phyloP scores from a whole-genome alignment of 805 yeast genomes.

The Spathaspora gorwiae region DNA sequence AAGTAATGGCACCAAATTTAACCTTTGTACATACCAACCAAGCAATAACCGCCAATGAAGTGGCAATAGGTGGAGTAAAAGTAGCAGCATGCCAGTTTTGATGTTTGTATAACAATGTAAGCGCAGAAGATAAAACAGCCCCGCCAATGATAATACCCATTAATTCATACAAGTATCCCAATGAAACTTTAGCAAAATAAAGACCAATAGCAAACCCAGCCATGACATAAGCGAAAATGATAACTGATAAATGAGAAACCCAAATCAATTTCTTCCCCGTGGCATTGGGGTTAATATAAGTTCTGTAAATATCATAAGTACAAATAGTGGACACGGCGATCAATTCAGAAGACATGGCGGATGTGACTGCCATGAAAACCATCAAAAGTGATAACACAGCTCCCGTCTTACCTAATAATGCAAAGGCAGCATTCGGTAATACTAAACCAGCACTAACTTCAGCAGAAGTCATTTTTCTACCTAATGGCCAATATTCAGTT shows the following conservation, averaged over 20 bases:
- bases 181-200: conserved; percentile 72
- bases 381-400: conserved; percentile 76
- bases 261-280: conserved; percentile 65
- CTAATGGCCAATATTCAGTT: conserved; percentile 74
- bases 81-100: conserved; percentile 70
- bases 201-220: conserved; percentile 81
- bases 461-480: conserved; percentile 55
- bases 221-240: conserved; percentile 57
- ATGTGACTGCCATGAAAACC: conserved; percentile 88
- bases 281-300: conserved; percentile 76
- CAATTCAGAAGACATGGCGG: conserved; percentile 88
- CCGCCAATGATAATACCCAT: conserved; percentile 89
- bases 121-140: conserved; percentile 74
- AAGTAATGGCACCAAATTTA: conserved; percentile 27
- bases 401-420: conserved; percentile 82
- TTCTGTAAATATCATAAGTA: conserved; percentile 82
- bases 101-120: conserved; percentile 59
- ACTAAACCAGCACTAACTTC: conserved; percentile 82
- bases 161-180: conserved; percentile 83
- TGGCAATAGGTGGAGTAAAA: conserved; percentile 74
- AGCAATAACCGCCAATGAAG: conserved; percentile 65
- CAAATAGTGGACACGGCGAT: conserved; percentile 82
- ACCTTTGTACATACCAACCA: conserved; percentile 39
- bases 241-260: conserved; percentile 64
- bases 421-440: conserved; percentile 73